A percentile compares a stretch with the other conserved stretches of the same genome.
phyloP scores from a whole-genome alignment of 140 eudicot species.

The Erigeron philadelphicus region DNA sequence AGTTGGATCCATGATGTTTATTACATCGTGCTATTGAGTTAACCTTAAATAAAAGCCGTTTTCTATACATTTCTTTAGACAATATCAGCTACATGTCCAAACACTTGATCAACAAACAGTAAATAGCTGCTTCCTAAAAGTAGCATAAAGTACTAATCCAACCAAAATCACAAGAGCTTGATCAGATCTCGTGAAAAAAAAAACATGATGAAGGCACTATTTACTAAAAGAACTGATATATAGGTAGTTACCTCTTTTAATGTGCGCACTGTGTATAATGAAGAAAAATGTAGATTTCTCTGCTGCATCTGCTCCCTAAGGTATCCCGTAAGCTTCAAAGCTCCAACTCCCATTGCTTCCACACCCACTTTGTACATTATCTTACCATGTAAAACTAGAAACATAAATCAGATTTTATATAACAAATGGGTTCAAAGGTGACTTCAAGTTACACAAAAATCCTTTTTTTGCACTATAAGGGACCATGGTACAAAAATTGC shows the following conservation, averaged over 20 bases:
- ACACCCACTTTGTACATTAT: conserved; percentile 84
- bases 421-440: not conserved
- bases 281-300: conserved; percentile 56
- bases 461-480: not conserved
- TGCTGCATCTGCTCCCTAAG: conserved; percentile 89
- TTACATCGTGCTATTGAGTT: no score
- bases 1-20: no score
- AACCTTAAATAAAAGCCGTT: no score
- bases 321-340: conserved; percentile 81
- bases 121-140: no score
- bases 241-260: conserved; percentile 68
- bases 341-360: conserved; percentile 75
- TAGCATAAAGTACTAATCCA: no score
- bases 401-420: not conserved
- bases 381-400: conserved; percentile 78
- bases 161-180: no score
- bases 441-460: conserved; percentile 1
- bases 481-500: not conserved
- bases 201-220: not conserved
- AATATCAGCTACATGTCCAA: no score
- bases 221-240: not conserved
- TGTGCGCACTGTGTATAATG: conserved; percentile 78
- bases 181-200: no score
- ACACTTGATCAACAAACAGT: no score
- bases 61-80: no score